Base-by-base conservation (phyloP, 768 basidiomycete genomes). In the Erythrobasidium yunnanense region DNA sequence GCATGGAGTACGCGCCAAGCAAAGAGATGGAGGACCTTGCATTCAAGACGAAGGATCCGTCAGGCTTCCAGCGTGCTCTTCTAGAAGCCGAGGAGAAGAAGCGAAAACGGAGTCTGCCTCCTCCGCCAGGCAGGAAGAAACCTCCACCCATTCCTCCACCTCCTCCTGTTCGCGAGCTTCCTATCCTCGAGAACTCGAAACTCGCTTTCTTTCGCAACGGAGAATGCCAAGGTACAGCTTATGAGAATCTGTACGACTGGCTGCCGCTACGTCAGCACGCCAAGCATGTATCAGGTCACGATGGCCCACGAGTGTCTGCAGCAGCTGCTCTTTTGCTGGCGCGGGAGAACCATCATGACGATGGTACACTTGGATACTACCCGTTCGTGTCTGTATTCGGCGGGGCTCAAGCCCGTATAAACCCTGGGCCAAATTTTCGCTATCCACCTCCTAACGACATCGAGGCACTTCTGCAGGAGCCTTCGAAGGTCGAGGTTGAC, bases 161-260 rank as follows among this genome's bases (percentile, higher is more conserved):
- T 38, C 72, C 73, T 63, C 81, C 85, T 4, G 54, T 73, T 17
- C 82, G 90, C 0, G 79, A 84, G 0, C 77, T 96, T 4, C 86
- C 88, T 1, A 83, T 79, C 25, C 80, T 95, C 2, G 75, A 79
- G 1, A 82, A 81, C 30, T 92, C 91, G 0, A 81, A 81, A 49
- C 81, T 97, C 58, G 84, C 84, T 0, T 97, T 96, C 78, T 97
- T 90, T 76, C 80, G 95, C 47, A 96, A 99, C 70, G 95, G 95
- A 2, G 81, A 85, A 77, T 83, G 82, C 54, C 85, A 90, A 71
- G 86, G 86, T 11, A 78, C 82, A 35, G 95, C 93, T 4, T 99
- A 88, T 75, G 80, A 83, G 38, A 88, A 96, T 70, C 58, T 99
- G 32, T 92, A 88, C 77, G 89, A 91, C 77, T 97, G 86, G 76